A percentile compares a stretch with the other conserved stretches of the same genome.
Evolutionary conservation across 2,329 filamentous ascomycete species (phyloP).

Genomic region (Pyrenochaeta sp.): DNA sequence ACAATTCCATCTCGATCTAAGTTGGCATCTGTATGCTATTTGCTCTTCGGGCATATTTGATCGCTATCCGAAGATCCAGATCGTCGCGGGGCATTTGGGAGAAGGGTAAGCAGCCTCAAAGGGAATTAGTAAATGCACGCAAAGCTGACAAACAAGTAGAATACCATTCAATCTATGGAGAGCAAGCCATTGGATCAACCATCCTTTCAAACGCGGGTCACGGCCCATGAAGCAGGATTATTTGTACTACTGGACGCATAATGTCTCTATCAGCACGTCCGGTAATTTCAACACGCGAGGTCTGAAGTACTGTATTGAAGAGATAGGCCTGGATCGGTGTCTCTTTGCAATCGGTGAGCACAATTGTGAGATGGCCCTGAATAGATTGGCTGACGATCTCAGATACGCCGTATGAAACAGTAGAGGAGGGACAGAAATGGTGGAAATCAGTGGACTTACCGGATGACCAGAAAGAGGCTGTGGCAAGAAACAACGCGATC

Average conservation of each 20-base stretch:
- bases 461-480: conserved; percentile 36
- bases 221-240: conserved; percentile 52
- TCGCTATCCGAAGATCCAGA: conserved; percentile 52
- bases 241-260: conserved; percentile 52
- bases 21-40: conserved; percentile 58
- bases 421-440: conserved; percentile 42
- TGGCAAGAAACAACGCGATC: conserved; percentile 35
- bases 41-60: conserved; percentile 56
- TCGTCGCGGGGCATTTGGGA: conserved; percentile 56
- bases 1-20: conserved; percentile 54
- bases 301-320: conserved; percentile 53
- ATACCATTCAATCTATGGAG: conserved; percentile 55
- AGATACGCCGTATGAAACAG: conserved; percentile 40
- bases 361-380: background rate
- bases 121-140: background rate
- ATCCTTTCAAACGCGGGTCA: conserved; percentile 51
- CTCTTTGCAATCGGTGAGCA: conserved; percentile 50
- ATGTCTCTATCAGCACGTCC: conserved; percentile 55
- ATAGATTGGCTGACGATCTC: background rate
- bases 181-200: conserved; percentile 56
- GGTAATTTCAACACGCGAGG: conserved; percentile 54
- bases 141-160: conserved; percentile 28
- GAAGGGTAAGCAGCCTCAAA: conserved; percentile 40
- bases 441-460: conserved; percentile 39
- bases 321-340: conserved; percentile 52